Evolutionary conservation across 768 basidiomycete species (phyloP).

Genomic region (Mrakia blollopis): DNA sequence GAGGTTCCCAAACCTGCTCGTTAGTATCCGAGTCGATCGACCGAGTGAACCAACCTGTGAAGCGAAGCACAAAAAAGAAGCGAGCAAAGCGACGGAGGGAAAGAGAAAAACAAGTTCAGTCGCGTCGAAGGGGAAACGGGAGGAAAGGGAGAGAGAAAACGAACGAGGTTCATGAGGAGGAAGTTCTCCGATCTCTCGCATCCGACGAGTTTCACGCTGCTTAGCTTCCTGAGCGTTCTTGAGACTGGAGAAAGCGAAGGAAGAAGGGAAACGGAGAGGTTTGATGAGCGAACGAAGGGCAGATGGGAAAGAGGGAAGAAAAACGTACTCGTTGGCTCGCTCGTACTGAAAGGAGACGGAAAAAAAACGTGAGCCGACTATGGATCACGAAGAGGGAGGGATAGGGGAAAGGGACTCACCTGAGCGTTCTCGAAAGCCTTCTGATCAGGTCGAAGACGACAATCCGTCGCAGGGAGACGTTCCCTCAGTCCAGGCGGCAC

Average conservation of each 20-base stretch:
- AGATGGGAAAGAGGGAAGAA: too few species aligned
- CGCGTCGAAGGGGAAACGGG: too few species aligned
- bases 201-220: constrained; percentile 66
- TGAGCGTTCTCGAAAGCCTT: constrained; percentile 88
- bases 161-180: constrained; percentile 60
- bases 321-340: constrained; percentile 20
- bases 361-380: too few species aligned
- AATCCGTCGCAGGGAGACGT: constrained; percentile 83
- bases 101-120: too few species aligned
- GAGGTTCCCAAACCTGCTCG: constrained; percentile 80
- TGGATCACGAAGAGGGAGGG: not conserved
- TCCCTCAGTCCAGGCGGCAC: constrained; percentile 66
- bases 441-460: constrained; percentile 85
- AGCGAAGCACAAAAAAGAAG: too few species aligned
- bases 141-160: too few species aligned
- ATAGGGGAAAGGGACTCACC: constrained; percentile 49
- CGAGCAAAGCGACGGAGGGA: too few species aligned
- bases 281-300: too few species aligned
- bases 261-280: too few species aligned
- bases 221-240: constrained; percentile 59
- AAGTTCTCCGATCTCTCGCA: constrained; percentile 62
- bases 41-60: constrained; percentile 72
- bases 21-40: constrained; percentile 82
- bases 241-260: constrained; percentile 18
- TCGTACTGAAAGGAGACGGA: constrained; percentile 1